These are phyloP conservation scores for Hortaea werneckii DNA, from an alignment of 2,329 filamentous ascomycete genomes.

Conservation along the genomic window DNA sequence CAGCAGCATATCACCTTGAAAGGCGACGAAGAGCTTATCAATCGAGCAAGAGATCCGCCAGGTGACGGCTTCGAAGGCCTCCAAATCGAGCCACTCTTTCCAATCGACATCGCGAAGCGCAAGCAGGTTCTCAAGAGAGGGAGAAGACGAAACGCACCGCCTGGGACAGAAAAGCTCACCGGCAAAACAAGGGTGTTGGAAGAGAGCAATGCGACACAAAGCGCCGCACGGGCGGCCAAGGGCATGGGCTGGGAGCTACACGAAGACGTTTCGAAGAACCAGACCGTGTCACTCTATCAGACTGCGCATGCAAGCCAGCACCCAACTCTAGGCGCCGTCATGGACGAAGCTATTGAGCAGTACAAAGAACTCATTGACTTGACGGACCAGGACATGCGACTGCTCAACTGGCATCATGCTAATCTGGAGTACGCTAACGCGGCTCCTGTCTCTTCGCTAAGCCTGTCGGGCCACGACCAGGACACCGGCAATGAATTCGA, in stretches of 20 bases:
- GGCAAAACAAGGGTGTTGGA: conserved; percentile 63
- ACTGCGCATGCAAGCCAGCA: conserved; percentile 50
- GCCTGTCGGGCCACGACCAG: conserved; percentile 88
- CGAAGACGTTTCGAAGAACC: conserved; percentile 47
- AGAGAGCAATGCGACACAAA: conserved; percentile 56
- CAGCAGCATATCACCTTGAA: conserved; percentile 61
- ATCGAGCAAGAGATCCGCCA: conserved; percentile 67
- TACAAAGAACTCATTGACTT: conserved; percentile 77
- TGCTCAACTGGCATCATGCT: conserved; percentile 97
- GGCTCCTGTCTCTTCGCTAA: conserved; percentile 74
- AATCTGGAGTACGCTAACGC: conserved; percentile 98
- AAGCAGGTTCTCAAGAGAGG: conserved; percentile 22
- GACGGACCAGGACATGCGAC: conserved; percentile 72
- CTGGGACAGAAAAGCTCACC: conserved; percentile 50
- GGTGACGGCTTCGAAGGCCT: conserved; percentile 20
- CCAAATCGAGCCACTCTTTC: conserved; percentile 22
- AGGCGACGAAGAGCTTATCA: conserved; percentile 72
- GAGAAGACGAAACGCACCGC: conserved; percentile 37
- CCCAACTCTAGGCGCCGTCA: conserved; percentile 78
- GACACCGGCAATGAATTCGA: conserved; percentile 97
- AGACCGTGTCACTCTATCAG: conserved; percentile 52
- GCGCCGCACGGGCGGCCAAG: conserved; percentile 66
- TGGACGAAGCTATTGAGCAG: conserved; percentile 83
- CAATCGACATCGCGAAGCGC: conserved; percentile 17
- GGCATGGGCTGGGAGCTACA: conserved; percentile 75